Percentiles rank a stretch among this genome's conserved stretches.
phyloP scores from a whole-genome alignment of 768 basidiomycete species.

The Coprinopsis cinerea region DNA sequence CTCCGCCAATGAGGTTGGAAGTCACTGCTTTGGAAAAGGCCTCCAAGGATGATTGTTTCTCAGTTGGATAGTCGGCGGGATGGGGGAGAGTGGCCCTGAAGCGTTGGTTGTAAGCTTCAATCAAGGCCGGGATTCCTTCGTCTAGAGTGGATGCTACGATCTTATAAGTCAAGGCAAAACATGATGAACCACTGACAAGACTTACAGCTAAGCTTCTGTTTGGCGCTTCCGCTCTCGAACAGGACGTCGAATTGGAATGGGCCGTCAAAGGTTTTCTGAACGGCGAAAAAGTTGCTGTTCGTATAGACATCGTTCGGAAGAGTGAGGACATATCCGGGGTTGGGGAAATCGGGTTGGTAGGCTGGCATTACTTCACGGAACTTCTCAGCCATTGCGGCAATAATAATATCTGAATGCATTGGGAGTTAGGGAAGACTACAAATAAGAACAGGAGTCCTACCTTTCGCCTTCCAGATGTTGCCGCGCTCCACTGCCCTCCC shows the following conservation, averaged over 20 bases:
- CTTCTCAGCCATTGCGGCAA: slow-evolving; percentile 51
- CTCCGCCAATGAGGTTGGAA: slow-evolving; percentile 85
- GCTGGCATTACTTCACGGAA: slow-evolving; percentile 49
- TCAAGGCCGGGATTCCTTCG: slow-evolving; percentile 61
- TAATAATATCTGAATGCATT: slow-evolving; percentile 58
- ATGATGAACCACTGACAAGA: slow-evolving; percentile 5
- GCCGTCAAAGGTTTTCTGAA: slow-evolving; percentile 84
- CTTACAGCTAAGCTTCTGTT: slow-evolving; percentile 61
- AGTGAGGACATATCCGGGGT: slow-evolving; percentile 75
- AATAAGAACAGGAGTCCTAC: slow-evolving; percentile 30
- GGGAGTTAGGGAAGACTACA: background rate
- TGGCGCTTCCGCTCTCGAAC: slow-evolving; percentile 72
- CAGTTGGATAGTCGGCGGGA: slow-evolving; percentile 44
- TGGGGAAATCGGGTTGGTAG: slow-evolving; percentile 53
- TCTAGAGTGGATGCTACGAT: slow-evolving; percentile 57
- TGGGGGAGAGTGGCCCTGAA: slow-evolving; percentile 71
- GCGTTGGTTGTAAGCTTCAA: slow-evolving; percentile 52
- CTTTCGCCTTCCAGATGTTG: slow-evolving; percentile 81
- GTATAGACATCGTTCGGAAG: slow-evolving; percentile 69
- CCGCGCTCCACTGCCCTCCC: slow-evolving; percentile 59
- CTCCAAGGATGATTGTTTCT: slow-evolving; percentile 45
- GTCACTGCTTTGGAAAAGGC: slow-evolving; percentile 85
- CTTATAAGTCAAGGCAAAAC: slow-evolving; percentile 6
- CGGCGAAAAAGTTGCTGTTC: slow-evolving; percentile 75
- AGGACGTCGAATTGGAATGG: slow-evolving; percentile 86